Base-by-base conservation (phyloP, 2,329 filamentous ascomycete species). In the Aphanocladium album region DNA sequence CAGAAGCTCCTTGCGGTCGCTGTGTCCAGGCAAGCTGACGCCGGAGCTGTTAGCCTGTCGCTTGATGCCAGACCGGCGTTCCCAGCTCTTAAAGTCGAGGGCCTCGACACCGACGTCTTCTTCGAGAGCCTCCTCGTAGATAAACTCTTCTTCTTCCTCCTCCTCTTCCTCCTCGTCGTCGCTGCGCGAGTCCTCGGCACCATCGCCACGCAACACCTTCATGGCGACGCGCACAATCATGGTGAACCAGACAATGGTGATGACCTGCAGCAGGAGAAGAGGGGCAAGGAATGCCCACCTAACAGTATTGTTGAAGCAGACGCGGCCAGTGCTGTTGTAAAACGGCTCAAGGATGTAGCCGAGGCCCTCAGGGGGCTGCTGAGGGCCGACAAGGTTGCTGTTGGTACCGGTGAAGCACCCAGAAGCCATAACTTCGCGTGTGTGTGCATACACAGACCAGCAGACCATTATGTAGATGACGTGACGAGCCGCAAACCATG, bases 181-280 rank as follows among this genome's bases (percentile, higher is more conserved):
- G 64, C 91, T 96, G 60, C 95, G 86, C 19, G 86, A 83, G 70
- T 99, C 95, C 64, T 97, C 92, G 5, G 93, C 92, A 35, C 85
- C 80, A 41, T 82, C 84, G 35, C 93, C 93, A 55, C 82, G 83
- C 39, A 98, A 71, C 6, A 98, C 92, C 63, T 88, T 87, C 64
- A 89, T 81, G 23, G 92, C 92, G 2, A 99, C 90, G 61, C 87
- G 85, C 43, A 93, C 75, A 66, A 98, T 96, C 86, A 96, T 89
- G 64, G 80, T 82, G 70, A 98, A 96, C 95, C 95, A 98, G 63
- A 90, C 81, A 39, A 96, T 78, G 35, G 90, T 92, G 57, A 99
- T 83, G 23, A 81, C 78, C 74, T 98, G 92, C 23, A 99, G 80
- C 41, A 88, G 83, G 14, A 96, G 78, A 2, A 99, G 84, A 43